These are phyloP conservation scores for Metschnikowia noctiluminum DNA, from an alignment of 805 yeast species.

Conservation along the genomic window DNA sequence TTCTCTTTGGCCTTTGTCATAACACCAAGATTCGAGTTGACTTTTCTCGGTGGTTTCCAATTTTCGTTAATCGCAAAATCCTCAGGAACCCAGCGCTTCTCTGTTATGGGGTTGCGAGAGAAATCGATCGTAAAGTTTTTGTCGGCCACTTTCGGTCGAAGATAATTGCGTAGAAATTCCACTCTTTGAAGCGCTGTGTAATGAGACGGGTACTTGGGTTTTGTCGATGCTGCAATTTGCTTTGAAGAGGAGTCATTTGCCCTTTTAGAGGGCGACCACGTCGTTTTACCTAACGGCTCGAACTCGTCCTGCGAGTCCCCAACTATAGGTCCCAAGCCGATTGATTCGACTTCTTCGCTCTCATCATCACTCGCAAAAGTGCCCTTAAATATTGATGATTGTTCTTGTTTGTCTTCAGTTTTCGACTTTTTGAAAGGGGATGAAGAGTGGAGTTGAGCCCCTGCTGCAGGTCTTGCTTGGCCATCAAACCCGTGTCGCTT, in stretches of 20 bases:
- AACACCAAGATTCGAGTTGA: conserved; percentile 16
- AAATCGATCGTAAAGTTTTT: conserved; percentile 25
- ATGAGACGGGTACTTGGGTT: conserved; percentile 12
- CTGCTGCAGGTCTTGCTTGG: background rate
- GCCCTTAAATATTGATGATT: background rate
- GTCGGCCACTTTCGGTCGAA: conserved; percentile 20
- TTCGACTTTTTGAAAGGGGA: background rate
- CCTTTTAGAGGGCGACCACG: background rate
- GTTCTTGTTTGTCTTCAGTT: background rate
- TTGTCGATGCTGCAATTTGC: background rate
- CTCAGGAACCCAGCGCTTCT: conserved; percentile 31
- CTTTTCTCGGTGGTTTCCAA: conserved; percentile 18
- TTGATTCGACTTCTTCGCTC: background rate
- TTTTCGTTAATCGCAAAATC: conserved; percentile 34
- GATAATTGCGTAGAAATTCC: conserved; percentile 27
- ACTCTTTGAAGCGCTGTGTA: conserved; percentile 34
- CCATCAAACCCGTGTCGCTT: background rate
- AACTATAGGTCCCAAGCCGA: background rate
- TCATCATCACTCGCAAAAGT: conserved; percentile 10
- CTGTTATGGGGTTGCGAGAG: conserved; percentile 33
- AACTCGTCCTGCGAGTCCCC: conserved; percentile 21
- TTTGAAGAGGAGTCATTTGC: background rate
- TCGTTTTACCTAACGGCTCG: conserved; percentile 13
- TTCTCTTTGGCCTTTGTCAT: conserved; percentile 22
- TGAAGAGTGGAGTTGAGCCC: conserved; percentile 1